These are phyloP conservation scores for Themeda triandra DNA, from an alignment of 176 grass and related monocot species.

Conservation along the genomic window DNA sequence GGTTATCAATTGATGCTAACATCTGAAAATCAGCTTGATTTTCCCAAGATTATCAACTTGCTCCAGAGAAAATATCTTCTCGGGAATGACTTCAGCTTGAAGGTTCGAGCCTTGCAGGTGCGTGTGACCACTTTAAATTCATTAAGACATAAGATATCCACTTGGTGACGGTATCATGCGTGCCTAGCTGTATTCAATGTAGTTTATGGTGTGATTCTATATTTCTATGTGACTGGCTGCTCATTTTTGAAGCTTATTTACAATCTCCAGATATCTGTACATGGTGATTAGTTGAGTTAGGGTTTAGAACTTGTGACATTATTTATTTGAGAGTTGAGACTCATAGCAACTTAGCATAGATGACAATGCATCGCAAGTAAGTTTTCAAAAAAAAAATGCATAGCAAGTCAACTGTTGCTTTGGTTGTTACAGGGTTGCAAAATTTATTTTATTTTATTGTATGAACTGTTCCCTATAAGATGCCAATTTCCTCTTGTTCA, in stretches of 20 bases:
- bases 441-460: neutral
- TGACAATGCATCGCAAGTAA: neutral
- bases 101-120: conserved; percentile 92
- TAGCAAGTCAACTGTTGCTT: conserved; percentile 13
- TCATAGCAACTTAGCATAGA: neutral
- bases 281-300: neutral
- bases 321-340: neutral
- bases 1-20: conserved; percentile 72
- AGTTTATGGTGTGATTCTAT: neutral
- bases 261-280: neutral
- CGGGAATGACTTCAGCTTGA: conserved; percentile 86
- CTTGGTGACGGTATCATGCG: neutral
- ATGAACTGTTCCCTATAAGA: neutral
- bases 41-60: conserved; percentile 73
- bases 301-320: neutral
- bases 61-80: conserved; percentile 70
- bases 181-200: neutral
- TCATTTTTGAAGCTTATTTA: neutral
- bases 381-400: no score
- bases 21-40: conserved; percentile 70
- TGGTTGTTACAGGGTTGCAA: conserved; percentile 17
- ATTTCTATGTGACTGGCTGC: neutral
- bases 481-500: conserved; percentile 18
- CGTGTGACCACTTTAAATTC: conserved; percentile 13
- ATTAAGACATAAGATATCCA: neutral